A percentile compares a stretch with the other conserved stretches of the same genome.
Evolutionary conservation across 1,284 basidiomycete species (phyloP).

Genomic region (Apiotrichum laibachii): DNA sequence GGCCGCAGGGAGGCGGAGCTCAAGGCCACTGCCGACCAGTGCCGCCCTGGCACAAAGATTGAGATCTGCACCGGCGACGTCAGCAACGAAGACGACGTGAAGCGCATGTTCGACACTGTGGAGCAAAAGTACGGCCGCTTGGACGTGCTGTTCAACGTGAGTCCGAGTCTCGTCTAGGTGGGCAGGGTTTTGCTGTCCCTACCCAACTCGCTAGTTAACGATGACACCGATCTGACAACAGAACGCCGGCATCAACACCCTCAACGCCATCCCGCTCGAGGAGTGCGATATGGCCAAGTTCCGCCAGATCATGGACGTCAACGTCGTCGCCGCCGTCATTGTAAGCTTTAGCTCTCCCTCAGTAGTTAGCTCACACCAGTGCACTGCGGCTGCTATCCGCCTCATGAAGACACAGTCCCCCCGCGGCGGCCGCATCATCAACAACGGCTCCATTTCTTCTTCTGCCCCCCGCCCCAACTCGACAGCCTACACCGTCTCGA

Average conservation of each 20-base stretch:
- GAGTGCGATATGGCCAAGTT: constrained; percentile 63
- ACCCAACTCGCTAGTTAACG: neutral
- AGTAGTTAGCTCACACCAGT: constrained; percentile 34
- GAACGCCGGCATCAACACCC: constrained; percentile 59
- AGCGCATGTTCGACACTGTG: constrained; percentile 59
- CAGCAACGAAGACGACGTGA: constrained; percentile 34
- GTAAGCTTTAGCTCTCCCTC: neutral
- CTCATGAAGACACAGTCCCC: constrained; percentile 69
- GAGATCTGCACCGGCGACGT: constrained; percentile 60
- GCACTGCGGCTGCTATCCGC: constrained; percentile 68
- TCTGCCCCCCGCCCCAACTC: constrained; percentile 65
- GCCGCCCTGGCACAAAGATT: constrained; percentile 48
- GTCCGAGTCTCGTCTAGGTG: constrained; percentile 22
- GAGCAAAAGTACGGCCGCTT: constrained; percentile 62
- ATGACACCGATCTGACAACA: constrained; percentile 15
- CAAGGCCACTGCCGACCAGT: constrained; percentile 56
- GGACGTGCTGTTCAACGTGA: constrained; percentile 72
- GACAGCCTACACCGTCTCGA: constrained; percentile 68
- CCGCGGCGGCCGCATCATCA: constrained; percentile 75
- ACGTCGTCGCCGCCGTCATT: constrained; percentile 68
- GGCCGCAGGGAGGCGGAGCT: constrained; percentile 61
- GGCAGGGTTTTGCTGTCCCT: neutral
- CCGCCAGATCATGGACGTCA: constrained; percentile 64
- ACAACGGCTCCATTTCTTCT: constrained; percentile 75
- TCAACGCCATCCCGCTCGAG: constrained; percentile 57